Conservation (phyloP, 495 filamentous ascomycete genomes). For the Tuber aestivum region DNA sequence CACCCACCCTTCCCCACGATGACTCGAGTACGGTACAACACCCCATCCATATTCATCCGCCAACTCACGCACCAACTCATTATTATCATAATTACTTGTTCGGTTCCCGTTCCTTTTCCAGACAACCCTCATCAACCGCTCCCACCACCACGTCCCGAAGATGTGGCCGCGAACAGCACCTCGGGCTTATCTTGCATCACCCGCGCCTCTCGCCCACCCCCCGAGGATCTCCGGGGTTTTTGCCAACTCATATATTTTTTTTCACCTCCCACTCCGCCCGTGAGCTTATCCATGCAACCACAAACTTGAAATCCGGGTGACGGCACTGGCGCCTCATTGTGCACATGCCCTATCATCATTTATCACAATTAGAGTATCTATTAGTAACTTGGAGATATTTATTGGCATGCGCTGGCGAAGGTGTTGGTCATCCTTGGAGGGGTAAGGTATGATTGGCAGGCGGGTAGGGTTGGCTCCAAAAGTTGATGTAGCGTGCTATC, state of each 20-base stretch:
- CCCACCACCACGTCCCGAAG: background rate
- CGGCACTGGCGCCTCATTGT: background rate
- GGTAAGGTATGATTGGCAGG: background rate
- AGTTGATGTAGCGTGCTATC: no score
- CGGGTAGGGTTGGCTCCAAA: background rate
- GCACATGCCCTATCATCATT: background rate
- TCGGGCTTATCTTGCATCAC: constrained; percentile 1
- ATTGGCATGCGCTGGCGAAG: background rate
- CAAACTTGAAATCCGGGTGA: background rate
- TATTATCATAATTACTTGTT: background rate
- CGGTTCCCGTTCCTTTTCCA: background rate
- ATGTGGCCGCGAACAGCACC: constrained; percentile 3
- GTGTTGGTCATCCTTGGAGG: background rate
- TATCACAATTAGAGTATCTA: background rate
- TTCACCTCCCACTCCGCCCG: background rate
- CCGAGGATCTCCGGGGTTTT: background rate
- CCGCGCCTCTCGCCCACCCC: background rate
- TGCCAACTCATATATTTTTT: background rate
- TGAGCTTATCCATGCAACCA: background rate
- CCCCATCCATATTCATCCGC: background rate
- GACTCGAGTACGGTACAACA: background rate
- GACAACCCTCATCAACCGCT: background rate
- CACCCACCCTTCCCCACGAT: background rate
- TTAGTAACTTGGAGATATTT: background rate
- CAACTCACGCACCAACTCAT: constrained; percentile 4